Conservation (phyloP, 257 asterid genomes). For the Ophiorrhiza pumila region DNA sequence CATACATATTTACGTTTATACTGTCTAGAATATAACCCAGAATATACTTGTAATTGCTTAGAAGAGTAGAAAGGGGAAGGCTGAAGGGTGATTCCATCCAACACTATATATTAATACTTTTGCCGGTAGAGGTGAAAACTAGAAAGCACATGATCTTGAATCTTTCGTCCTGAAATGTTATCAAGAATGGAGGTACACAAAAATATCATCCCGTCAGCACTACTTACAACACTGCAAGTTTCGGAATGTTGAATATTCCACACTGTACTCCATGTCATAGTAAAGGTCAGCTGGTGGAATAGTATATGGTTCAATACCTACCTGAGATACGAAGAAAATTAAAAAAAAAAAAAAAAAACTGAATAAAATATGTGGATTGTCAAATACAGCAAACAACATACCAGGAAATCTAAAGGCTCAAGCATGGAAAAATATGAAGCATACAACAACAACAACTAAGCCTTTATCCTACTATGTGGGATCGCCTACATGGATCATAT, state of each 20-base stretch:
- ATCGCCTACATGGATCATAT: too few relatives aligned
- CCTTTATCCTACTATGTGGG: too few relatives aligned
- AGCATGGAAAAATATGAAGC: not conserved
- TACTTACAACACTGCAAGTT: slow-evolving; percentile 49
- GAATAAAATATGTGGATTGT: slow-evolving; percentile 1
- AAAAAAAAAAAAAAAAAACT: slow-evolving; percentile 2
- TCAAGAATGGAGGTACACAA: not conserved
- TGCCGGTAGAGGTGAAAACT: not conserved
- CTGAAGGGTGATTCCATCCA: not conserved
- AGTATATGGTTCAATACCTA: slow-evolving; percentile 27
- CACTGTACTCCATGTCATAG: slow-evolving; percentile 84
- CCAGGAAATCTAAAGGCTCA: not conserved
- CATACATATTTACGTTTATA: too few relatives aligned
- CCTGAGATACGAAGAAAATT: slow-evolving; percentile 36
- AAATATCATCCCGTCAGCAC: slow-evolving; percentile 6
- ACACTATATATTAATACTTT: not conserved
- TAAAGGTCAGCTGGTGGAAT: slow-evolving; percentile 53
- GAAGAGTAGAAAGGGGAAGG: not conserved
- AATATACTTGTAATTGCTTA: too few relatives aligned
- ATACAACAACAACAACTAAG: too few relatives aligned
- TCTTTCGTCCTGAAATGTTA: not conserved
- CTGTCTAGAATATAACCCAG: too few relatives aligned
- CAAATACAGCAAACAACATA: not conserved
- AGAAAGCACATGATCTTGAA: not conserved
- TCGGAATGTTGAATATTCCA: slow-evolving; percentile 80